A percentile compares a stretch with the other conserved stretches of the same genome.
Evolutionary conservation across 2,329 filamentous ascomycete species (phyloP).

Genomic region (Apiospora marii): DNA sequence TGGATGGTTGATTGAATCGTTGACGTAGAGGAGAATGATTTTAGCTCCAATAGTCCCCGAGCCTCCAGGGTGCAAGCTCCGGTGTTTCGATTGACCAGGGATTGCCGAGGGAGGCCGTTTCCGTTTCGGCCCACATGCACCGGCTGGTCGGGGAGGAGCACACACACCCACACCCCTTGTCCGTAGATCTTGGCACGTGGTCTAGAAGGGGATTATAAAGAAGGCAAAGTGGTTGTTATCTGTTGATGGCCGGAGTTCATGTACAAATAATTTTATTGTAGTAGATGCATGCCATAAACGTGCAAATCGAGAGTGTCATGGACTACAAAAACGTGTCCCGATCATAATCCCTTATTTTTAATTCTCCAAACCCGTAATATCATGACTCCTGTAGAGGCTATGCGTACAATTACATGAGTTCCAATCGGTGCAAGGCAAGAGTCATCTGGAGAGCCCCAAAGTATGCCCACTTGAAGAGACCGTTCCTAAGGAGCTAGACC

Average conservation of each 20-base stretch:
- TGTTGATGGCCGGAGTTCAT: background rate
- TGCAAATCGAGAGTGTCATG: background rate
- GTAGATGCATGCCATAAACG: background rate
- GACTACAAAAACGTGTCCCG: constrained; percentile 23
- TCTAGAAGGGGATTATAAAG: background rate
- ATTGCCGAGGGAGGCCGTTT: constrained; percentile 30
- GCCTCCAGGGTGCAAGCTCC: constrained; percentile 23
- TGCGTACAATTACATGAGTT: constrained; percentile 39
- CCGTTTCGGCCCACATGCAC: constrained; percentile 20
- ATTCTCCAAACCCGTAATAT: constrained; percentile 34
- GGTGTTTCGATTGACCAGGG: constrained; percentile 22
- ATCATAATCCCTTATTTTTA: constrained; percentile 34
- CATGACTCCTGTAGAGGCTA: constrained; percentile 40
- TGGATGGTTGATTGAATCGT: constrained; percentile 25
- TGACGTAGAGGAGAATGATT: constrained; percentile 33
- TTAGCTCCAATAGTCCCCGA: constrained; percentile 25
- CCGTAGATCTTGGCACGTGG: background rate
- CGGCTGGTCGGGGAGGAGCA: constrained; percentile 6
- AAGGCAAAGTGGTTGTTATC: background rate
- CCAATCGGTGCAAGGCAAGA: background rate
- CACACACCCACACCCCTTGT: background rate
- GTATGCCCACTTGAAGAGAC: background rate
- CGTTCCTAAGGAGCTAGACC: background rate
- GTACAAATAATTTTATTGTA: background rate
- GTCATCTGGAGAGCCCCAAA: background rate